A percentile compares a stretch with the other conserved stretches of the same genome.
These are phyloP conservation scores for Vitis amurensis DNA, from an alignment of 164 flowering plant species.

Conservation along the genomic window DNA sequence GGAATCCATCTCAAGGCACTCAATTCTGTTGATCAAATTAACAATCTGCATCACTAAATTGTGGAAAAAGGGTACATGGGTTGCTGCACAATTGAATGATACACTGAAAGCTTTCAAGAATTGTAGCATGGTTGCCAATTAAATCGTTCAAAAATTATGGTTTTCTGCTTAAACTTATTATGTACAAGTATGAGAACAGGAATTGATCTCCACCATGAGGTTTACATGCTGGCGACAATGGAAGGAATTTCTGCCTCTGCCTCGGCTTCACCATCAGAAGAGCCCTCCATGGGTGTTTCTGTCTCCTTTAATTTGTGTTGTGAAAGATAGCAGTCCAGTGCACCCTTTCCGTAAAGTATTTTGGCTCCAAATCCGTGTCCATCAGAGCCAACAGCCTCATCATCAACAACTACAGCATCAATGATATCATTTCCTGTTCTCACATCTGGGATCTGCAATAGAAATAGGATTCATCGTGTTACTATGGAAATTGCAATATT, in stretches of 20 bases:
- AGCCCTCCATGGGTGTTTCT: constrained; percentile 22
- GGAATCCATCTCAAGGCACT: no score
- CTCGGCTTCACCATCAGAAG: constrained; percentile 48
- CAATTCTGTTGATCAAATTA: no score
- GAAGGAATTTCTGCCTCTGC: constrained; percentile 60
- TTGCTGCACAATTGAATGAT: no score
- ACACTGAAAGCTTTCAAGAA: no score
- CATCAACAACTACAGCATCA: constrained; percentile 90
- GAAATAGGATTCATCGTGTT: background rate
- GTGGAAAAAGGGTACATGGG: no score
- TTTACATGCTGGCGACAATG: constrained; percentile 63
- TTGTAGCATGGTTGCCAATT: no score
- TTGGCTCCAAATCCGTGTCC: constrained; percentile 61
- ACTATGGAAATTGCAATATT: no score
- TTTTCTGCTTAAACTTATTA: constrained; percentile 10
- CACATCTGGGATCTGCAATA: constrained; percentile 76
- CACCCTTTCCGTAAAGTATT: constrained; percentile 80
- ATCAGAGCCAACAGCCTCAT: constrained; percentile 60
- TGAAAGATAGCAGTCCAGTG: constrained; percentile 64
- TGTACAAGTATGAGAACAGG: constrained; percentile 32
- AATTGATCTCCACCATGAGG: constrained; percentile 7
- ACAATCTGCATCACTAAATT: no score
- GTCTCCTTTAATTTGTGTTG: constrained; percentile 36
- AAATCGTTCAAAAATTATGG: background rate
- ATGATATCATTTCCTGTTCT: constrained; percentile 73